Conservation (phyloP, 2,329 filamentous ascomycete species). For the Colletotrichum cordylinicola region DNA sequence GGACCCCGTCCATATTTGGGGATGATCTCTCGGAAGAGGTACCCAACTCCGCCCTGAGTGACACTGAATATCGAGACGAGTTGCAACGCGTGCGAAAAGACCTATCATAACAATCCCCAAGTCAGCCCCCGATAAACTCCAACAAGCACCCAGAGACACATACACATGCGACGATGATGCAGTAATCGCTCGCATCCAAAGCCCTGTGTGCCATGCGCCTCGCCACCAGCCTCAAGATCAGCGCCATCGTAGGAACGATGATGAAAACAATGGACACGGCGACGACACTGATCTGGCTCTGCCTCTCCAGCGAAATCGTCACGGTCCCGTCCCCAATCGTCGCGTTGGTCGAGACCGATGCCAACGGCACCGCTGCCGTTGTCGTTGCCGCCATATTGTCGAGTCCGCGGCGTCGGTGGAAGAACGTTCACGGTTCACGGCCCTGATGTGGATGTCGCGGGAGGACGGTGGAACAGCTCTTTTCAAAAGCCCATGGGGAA, state of each 20-base stretch:
- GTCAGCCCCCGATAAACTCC: not conserved
- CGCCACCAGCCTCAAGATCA: conserved; percentile 3
- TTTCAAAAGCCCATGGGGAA: not conserved
- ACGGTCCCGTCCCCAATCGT: not conserved
- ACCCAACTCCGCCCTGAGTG: conserved; percentile 10
- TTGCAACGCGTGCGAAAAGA: conserved; percentile 13
- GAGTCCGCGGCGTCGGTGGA: not conserved
- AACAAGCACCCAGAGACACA: not conserved
- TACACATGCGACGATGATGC: conserved; percentile 6
- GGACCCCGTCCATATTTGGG: conserved; percentile 5
- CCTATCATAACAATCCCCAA: not conserved
- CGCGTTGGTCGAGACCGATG: not conserved
- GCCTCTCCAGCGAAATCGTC: conserved; percentile 5
- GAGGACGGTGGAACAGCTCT: not conserved
- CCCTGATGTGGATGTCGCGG: not conserved
- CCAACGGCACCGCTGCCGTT: not conserved
- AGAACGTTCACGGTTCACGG: not conserved
- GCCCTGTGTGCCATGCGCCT: conserved; percentile 9
- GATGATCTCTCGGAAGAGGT: conserved; percentile 5
- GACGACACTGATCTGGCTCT: conserved; percentile 3
- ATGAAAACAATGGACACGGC: conserved; percentile 14
- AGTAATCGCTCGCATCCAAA: conserved; percentile 12
- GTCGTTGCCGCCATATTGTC: not conserved
- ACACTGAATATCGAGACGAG: conserved; percentile 15
- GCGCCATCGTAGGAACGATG: not conserved